Percentiles rank a stretch among this genome's conserved stretches.
These are phyloP conservation scores for Clitopilus passeckerianus DNA, from an alignment of 768 basidiomycete genomes.

Conservation along the genomic window DNA sequence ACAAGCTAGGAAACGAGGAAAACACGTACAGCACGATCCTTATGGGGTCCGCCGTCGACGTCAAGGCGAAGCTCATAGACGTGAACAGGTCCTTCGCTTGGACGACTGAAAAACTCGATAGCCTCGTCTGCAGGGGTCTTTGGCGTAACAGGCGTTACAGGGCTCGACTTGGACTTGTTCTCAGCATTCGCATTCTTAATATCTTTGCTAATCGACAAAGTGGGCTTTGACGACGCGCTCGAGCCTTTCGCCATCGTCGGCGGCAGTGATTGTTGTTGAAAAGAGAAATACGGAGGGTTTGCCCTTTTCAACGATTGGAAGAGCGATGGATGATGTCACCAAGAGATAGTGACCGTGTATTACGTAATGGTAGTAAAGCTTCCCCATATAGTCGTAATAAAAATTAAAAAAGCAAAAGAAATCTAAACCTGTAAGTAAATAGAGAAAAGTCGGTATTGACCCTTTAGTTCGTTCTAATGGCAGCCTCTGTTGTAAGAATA, in stretches of 20 bases:
- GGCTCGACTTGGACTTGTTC: constrained; percentile 13
- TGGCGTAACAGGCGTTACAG: constrained; percentile 45
- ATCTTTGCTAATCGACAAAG: constrained; percentile 23
- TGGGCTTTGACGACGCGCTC: constrained; percentile 19
- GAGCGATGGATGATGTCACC: constrained; percentile 2
- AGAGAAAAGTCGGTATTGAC: not conserved
- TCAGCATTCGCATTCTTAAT: constrained; percentile 16
- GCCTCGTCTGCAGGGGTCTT: constrained; percentile 94
- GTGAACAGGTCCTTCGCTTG: constrained; percentile 60
- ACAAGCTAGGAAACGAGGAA: not conserved
- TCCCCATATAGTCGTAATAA: not conserved
- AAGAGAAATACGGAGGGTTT: constrained; percentile 7
- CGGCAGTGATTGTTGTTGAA: constrained; percentile 9
- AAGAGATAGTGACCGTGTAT: not conserved
- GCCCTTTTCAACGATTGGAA: not conserved
- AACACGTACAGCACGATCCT: constrained; percentile 71
- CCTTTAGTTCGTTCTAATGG: constrained; percentile 48
- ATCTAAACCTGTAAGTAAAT: not conserved
- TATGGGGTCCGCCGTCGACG: constrained; percentile 85
- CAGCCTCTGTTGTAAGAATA: constrained; percentile 42
- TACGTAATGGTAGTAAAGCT: not conserved
- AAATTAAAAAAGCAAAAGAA: not conserved
- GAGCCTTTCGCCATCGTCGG: constrained; percentile 18
- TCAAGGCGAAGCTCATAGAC: constrained; percentile 88
- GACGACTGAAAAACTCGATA: constrained; percentile 70